Base-by-base conservation (phyloP, 148 eudicot genomes). In the Beta vulgaris region DNA sequence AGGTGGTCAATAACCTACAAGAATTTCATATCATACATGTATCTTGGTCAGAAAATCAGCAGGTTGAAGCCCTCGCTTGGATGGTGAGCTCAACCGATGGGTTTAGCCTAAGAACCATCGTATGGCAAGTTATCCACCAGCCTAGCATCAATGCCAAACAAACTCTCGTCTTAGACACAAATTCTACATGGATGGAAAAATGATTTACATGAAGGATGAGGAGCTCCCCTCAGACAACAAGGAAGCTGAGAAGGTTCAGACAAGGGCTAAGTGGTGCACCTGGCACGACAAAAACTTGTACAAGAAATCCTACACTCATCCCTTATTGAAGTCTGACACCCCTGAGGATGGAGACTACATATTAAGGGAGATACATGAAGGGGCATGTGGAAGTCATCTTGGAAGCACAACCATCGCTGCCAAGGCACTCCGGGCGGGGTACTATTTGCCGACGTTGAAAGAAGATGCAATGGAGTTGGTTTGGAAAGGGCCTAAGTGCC, bases 401-500 rank as follows among this genome's bases (percentile, higher is more conserved):
- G 63, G 63, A 0, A 5, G 6, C 0, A 11, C 19, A 1, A 58
- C 12, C 14, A 1, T 32, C 11, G 37, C 65, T 1, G 39, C n/a
- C 3, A 32, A 61, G 0, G 63, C 3, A 0, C 21, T 15, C 21
- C 28, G 12, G 1, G 63, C 19, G 2, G n/a, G 23, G 1, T 58
- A 28, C 4, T 58, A 58, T 2, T 58, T 18, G 63, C 36, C 19
- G 0, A 12, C 32, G 0, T 3, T 58, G 0, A 28, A 13, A 0
- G 1, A 28, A 2, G 19, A 58, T 28, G 63, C 63, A 0, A 0
- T 7, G 0, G 19, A 10, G 2, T 25, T 58, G 1, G 63, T 58
- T 3, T 35, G 12, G 3, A 1, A 9, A 0, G 0, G 29, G 2
- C 18, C 63, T 2, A 2, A 28, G 0, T 13, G 28, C 0, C 35